Evolutionary conservation across 225 moss, liverwort and hornwort genomes (phyloP), one percentile per base, ranked within the genome.

Genomic region (Bryoerythrophyllum caledonicum): DNA sequence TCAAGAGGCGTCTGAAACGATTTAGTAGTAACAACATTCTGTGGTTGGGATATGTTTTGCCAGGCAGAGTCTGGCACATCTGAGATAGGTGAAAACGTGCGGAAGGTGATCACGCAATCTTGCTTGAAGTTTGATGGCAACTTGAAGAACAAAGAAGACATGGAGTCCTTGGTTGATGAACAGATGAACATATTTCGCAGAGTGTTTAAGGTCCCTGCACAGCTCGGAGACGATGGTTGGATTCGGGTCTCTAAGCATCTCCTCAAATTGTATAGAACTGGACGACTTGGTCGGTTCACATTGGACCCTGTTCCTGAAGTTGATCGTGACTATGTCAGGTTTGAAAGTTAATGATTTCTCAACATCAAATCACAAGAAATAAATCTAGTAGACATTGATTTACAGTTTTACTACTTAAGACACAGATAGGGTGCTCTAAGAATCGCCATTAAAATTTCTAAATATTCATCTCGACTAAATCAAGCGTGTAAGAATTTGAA

Each of bases 181-280:
- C 99, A 99, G 67, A 93, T 99, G 93, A 78, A 87, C 40, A 77
- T 86, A 65, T 79, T 99, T 48, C 89, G 93, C 41, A 81, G 79
- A 69, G 63, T 88, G 11, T 93, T 95, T 12, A 95, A 95, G 79
- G 90, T 99, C 13, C 99, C 99, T 65, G 65, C 80, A 6, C 88
- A 91, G 76, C 82, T 95, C 17, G 95, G 93, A 52, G 93, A 92
- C 68, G 95, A 89, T 66, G 99, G 99, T 4, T 87, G 91, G 87
- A 90, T 89, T 74, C 89, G 95, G 10, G 99, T 99, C 55, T 84
- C 99, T 8, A 89, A 95, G 74, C 95, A 93, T 65, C 85, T 95
- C 26, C 83, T 99, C 4, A 90, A 93, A 59, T 40, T 95, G 77
- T 99, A 90, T 67, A 92, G 99, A 76, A 93, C 84, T 76, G 93